A percentile compares a stretch with the other conserved stretches of the same genome.
These are phyloP conservation scores for Fusarium luffae DNA, from an alignment of 2,329 filamentous ascomycete genomes.

Conservation along the genomic window DNA sequence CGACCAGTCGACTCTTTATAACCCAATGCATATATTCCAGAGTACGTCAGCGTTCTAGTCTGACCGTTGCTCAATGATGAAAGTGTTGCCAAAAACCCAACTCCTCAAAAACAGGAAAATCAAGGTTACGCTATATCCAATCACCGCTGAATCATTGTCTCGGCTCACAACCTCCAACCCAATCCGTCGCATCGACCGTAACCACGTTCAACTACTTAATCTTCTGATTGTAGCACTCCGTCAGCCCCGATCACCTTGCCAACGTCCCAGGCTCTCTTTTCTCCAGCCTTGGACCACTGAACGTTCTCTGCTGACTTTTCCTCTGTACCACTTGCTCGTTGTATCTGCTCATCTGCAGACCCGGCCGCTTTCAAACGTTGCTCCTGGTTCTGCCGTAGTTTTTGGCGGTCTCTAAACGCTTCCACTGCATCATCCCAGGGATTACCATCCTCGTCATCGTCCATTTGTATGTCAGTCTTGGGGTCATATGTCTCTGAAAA, in stretches of 20 bases:
- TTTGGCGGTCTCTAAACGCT: constrained; percentile 80
- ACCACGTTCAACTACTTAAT: constrained; percentile 7
- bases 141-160: constrained; percentile 18
- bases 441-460: constrained; percentile 60
- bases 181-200: constrained; percentile 8
- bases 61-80: background rate
- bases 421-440: constrained; percentile 87
- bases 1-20: background rate
- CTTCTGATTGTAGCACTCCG: constrained; percentile 20
- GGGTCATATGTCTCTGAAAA: constrained; percentile 76
- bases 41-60: background rate
- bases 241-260: constrained; percentile 56
- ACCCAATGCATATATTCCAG: constrained; percentile 9
- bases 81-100: constrained; percentile 4
- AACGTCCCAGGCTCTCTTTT: constrained; percentile 70
- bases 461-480: constrained; percentile 64
- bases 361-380: constrained; percentile 81
- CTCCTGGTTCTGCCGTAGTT: constrained; percentile 79
- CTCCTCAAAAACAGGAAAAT: constrained; percentile 21
- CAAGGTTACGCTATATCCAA: constrained; percentile 24
- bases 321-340: constrained; percentile 66
- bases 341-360: constrained; percentile 79
- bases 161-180: constrained; percentile 11
- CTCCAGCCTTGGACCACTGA: constrained; percentile 76
- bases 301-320: constrained; percentile 73